A percentile compares a stretch with the other conserved stretches of the same genome.
Conservation (phyloP, 2,329 filamentous ascomycete genomes). For the Claviceps capensis region DNA sequence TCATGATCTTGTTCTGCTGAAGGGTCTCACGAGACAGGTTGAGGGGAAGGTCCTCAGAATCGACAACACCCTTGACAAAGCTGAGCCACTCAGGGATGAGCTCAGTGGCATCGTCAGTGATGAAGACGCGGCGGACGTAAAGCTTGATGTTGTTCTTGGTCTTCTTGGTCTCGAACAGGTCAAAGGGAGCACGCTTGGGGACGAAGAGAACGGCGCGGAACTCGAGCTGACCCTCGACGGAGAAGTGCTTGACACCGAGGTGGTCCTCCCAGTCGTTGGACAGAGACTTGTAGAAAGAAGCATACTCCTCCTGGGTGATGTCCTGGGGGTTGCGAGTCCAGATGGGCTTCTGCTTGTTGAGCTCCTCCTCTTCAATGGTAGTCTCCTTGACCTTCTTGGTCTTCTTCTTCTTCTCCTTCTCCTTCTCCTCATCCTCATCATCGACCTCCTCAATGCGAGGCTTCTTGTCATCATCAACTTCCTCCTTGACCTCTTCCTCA, state of each 20-base stretch:
- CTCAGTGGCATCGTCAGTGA: slow-evolving; percentile 97
- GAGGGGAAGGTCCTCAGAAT: slow-evolving; percentile 97
- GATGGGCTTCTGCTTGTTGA: slow-evolving; percentile 99
- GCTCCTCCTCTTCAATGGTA: slow-evolving; percentile 96
- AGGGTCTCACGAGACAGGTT: slow-evolving; percentile 99
- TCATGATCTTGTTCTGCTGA: slow-evolving; percentile 99
- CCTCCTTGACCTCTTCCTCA: slow-evolving; percentile 49
- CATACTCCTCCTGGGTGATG: slow-evolving; percentile 93
- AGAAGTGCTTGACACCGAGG: slow-evolving; percentile 99
- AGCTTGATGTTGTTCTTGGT: slow-evolving; percentile 99
- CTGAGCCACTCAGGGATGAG: slow-evolving; percentile 98
- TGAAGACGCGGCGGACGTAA: slow-evolving; percentile 99
- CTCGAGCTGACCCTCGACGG: slow-evolving; percentile 98
- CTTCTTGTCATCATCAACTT: slow-evolving; percentile 84
- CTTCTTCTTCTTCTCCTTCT: slow-evolving; percentile 93
- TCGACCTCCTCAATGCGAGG: slow-evolving; percentile 88
- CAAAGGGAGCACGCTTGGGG: slow-evolving; percentile 97
- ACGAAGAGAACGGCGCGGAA: slow-evolving; percentile 99
- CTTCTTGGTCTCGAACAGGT: slow-evolving; percentile 99
- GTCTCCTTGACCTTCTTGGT: slow-evolving; percentile 99
- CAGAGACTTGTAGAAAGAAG: slow-evolving; percentile 98
- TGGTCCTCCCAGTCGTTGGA: slow-evolving; percentile 99
- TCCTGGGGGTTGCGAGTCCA: slow-evolving; percentile 97
- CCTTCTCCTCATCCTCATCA: slow-evolving; percentile 68
- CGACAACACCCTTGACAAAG: slow-evolving; percentile 99